phyloP scores from a whole-genome alignment of 495 filamentous ascomycete species.

The Aspergillus funiculosus region DNA sequence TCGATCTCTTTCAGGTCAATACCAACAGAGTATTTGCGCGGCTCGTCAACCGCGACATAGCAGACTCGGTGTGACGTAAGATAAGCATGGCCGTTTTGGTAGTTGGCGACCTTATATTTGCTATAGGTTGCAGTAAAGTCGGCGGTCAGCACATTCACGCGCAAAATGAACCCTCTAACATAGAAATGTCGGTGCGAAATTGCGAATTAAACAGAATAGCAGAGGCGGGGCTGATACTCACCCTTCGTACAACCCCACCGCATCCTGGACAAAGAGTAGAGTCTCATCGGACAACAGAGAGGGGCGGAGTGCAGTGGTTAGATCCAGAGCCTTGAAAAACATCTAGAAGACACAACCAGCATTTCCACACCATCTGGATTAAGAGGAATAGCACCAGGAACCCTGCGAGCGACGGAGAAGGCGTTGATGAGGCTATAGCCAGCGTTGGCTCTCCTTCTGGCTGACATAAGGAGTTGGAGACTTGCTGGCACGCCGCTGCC shows the following conservation, averaged over 20 bases:
- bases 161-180: too few relatives aligned
- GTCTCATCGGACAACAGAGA: conserved; percentile 83
- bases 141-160: too few relatives aligned
- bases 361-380: conserved; percentile 30
- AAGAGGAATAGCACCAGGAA: neutral
- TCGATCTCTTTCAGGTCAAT: conserved; percentile 90
- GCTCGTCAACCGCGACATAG: conserved; percentile 87
- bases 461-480: conserved; percentile 8
- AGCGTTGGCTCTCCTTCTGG: neutral
- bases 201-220: too few relatives aligned
- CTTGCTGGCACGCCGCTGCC: neutral
- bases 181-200: too few relatives aligned
- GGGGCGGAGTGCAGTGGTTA: conserved; percentile 92
- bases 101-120: conserved; percentile 90
- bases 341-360: conserved; percentile 56
- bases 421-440: neutral
- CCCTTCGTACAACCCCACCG: conserved; percentile 97
- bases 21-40: conserved; percentile 76
- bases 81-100: conserved; percentile 94
- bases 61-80: conserved; percentile 90
- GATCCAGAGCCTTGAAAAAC: conserved; percentile 90
- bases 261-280: conserved; percentile 92
- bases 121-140: conserved; percentile 37
- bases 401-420: neutral
- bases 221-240: conserved; percentile 40